Conservation (phyloP, 148 eudicot species). For the Amaranthus hypochondriacus region DNA sequence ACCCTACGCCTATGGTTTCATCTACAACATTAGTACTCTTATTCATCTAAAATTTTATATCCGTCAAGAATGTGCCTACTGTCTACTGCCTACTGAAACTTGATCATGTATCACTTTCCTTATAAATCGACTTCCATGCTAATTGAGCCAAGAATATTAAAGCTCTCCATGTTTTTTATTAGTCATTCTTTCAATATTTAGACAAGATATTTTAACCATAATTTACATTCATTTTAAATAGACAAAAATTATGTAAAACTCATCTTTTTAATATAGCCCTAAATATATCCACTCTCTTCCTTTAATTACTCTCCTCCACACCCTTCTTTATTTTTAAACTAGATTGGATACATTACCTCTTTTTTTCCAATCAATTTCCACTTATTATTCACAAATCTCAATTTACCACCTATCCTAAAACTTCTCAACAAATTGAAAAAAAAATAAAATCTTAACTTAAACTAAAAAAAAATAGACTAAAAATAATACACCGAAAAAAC, state of each 20-base stretch:
- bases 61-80: too few relatives aligned
- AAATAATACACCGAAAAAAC: background rate
- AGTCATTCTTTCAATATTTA: background rate
- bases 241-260: conserved; percentile 13
- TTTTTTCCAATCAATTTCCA: background rate
- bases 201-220: conserved; percentile 3
- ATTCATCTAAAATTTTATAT: too few relatives aligned
- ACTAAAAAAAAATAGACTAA: background rate
- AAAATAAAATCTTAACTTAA: background rate
- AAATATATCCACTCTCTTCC: conserved; percentile 19
- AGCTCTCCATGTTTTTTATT: too few relatives aligned
- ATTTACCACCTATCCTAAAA: conserved; percentile 6
- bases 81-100: too few relatives aligned
- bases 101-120: too few relatives aligned
- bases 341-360: background rate
- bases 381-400: background rate
- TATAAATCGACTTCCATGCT: too few relatives aligned
- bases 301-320: conserved; percentile 35
- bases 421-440: background rate
- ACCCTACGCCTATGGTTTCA: too few relatives aligned
- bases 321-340: background rate
- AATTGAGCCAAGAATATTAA: too few relatives aligned
- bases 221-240: conserved; percentile 1
- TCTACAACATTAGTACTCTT: too few relatives aligned
- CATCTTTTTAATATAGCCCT: conserved; percentile 7